A percentile compares a stretch with the other conserved stretches of the same genome.
These are phyloP conservation scores for Chaetoceros tenuissimus DNA, from an alignment of 108 stramenopile species.

Conservation along the genomic window DNA sequence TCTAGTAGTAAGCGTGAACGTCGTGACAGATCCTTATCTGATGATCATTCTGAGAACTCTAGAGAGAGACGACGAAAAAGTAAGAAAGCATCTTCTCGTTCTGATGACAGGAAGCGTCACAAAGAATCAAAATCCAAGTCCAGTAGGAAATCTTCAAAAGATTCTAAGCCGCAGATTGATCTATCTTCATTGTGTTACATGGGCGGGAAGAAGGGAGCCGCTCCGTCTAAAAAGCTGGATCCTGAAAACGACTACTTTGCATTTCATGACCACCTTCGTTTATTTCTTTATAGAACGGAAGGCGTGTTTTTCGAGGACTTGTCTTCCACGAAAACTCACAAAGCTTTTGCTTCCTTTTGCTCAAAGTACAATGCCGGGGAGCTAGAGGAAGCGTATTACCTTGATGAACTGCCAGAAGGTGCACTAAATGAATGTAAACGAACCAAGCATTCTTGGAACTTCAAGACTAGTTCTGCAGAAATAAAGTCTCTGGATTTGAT, in stretches of 20 bases:
- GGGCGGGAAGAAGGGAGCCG: constrained; percentile 4
- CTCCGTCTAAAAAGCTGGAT: constrained; percentile 35
- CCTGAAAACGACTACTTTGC: constrained; percentile 67
- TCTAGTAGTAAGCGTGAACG: too few species aligned
- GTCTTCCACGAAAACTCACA: constrained; percentile 34
- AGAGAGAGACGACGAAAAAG: neutral
- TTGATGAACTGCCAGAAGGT: constrained; percentile 31
- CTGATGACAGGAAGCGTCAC: too few species aligned
- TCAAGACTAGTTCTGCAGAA: constrained; percentile 48
- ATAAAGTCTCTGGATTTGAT: constrained; percentile 44
- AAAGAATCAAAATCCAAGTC: too few species aligned
- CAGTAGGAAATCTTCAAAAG: neutral
- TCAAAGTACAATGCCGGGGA: constrained; percentile 53
- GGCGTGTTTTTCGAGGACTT: constrained; percentile 69
- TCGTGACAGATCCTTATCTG: too few species aligned
- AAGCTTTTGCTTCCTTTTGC: constrained; percentile 54
- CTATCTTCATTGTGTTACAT: neutral
- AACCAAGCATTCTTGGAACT: constrained; percentile 68
- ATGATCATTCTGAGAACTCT: neutral
- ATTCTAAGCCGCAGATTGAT: neutral
- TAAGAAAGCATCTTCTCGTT: too few species aligned
- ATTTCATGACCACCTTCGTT: constrained; percentile 64
- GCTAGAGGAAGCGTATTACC: constrained; percentile 46
- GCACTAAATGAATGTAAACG: constrained; percentile 61
- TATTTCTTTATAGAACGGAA: constrained; percentile 62